Base-by-base conservation (phyloP, 208 protist species). In the Phytomonas francai region DNA sequence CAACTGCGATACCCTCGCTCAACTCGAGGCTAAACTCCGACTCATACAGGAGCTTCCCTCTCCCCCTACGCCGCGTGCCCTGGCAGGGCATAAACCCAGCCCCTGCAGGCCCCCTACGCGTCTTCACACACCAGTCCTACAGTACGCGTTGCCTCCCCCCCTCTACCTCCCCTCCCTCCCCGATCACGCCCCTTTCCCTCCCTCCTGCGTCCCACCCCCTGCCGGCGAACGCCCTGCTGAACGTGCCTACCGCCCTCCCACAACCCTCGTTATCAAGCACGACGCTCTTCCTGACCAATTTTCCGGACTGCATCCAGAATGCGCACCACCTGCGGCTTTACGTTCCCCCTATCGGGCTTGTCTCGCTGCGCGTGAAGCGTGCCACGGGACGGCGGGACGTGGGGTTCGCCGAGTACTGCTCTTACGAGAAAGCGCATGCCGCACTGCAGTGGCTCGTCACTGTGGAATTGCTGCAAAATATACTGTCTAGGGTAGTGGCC, bases 351-450 rank as follows among this genome's bases (percentile, higher is more conserved):
- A 68, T 81, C 28, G 85, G 85, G n/a, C 63, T 83, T 6, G 30
- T 74, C 42, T 31, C 28, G 8, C 57, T 91, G 25, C 80, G 79
- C 11, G 82, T 87, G 29, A 88, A 85, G 77, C 72, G 74, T 1
- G 60, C 68, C 22, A 70, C 59, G 65, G 72, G 67, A 39, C 60
- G 72, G 32, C 68, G 81, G 27, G 68, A 87, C 63, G 74, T 86
- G 7, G 85, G 74, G 42, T 91, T 91, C 69, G 85, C 74, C 22
- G 78, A 80, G 22, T 91, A 91, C 68, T 65, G 78, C 45, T 79
- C 63, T 25, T 12, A 28, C 14, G 76, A 75, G 3, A 29, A 62
- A 31, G 82, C 85, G 2, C 63, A 60, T 3, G 60, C 58, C 3
- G 82, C 85, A 14, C 63, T 88, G 57, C 30, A 64, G 68, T 91